Evolutionary conservation across 306 rosid species (phyloP), one percentile per base, ranked within the genome.

Genomic region (Alnus rubra): DNA sequence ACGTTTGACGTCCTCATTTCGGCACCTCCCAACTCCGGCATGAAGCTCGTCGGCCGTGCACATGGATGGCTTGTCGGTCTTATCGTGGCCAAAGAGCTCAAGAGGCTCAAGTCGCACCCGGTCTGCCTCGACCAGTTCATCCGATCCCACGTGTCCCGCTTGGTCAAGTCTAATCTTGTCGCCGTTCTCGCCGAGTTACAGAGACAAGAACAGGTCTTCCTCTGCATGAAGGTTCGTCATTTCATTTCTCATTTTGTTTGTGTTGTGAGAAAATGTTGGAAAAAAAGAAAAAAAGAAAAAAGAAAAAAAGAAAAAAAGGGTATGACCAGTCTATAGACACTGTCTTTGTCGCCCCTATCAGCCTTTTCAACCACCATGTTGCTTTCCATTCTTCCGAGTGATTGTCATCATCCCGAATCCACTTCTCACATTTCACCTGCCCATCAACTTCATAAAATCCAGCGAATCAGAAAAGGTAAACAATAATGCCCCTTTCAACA

Each of bases 241-340:
- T 23, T 23, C 28, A 0, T 23, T 23, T 23, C 28, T 23, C 28
- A 23, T 23, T 23, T 23, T 23, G 28, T 23, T 23, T 23, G 28
- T 23, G 28, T 23, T 23, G 28, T 23, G 28, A 23, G 28, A 23
- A n/a, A n/a, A n/a, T n/a, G n/a, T n/a, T n/a, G n/a, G 28, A 23
- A 23, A 23, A 23, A 23, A 0, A 23, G n/a, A 23, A 23, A 23
- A 23, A 23, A 23, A 23, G 28, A 23, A 23, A 23, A 23, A 23
- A 23, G 0, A 23, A 0, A 23, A 23, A 23, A 23, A n/a, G n/a
- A n/a, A n/a, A n/a, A 82, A 95, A 92, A 77, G 98, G 98, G 84
- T 87, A 93, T 16, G 98, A 94, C 98, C 98, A 95, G 63, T 92
- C 98, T 64, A 92, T n/a, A 5, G 85, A 50, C 85, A 90, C 97